Percentiles rank a stretch among this genome's conserved stretches.
phyloP scores from a whole-genome alignment of 768 basidiomycete species.

The Pholiota microspora region DNA sequence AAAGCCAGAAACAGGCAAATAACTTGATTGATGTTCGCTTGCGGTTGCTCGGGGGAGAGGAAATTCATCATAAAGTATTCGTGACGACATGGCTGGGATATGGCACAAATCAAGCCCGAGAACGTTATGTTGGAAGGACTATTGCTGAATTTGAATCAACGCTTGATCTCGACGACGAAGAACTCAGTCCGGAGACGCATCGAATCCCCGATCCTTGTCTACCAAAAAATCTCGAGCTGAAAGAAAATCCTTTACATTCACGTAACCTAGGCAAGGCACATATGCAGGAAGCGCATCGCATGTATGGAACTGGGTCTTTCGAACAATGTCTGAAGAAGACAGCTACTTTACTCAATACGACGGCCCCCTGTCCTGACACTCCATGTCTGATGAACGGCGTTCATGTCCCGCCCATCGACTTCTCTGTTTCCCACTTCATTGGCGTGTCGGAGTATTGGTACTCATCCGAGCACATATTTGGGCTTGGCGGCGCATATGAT shows the following conservation, averaged over 20 bases:
- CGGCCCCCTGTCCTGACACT: slow-evolving; percentile 73
- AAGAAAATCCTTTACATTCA: slow-evolving; percentile 51
- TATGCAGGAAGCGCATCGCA: slow-evolving; percentile 50
- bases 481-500: slow-evolving; percentile 92
- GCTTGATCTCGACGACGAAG: slow-evolving; percentile 21
- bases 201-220: slow-evolving; percentile 86
- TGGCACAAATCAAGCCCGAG: slow-evolving; percentile 95
- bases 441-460: slow-evolving; percentile 99
- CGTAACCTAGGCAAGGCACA: slow-evolving; percentile 38
- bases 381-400: slow-evolving; percentile 96
- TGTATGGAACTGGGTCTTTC: slow-evolving; percentile 90
- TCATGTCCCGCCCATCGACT: slow-evolving; percentile 92
- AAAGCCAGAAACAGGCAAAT: slow-evolving; percentile 50
- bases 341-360: slow-evolving; percentile 79
- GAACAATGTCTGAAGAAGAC: slow-evolving; percentile 75
- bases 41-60: slow-evolving; percentile 78
- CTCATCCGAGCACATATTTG: slow-evolving; percentile 95
- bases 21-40: slow-evolving; percentile 80
- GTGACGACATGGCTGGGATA: slow-evolving; percentile 99
- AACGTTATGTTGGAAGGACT: slow-evolving; percentile 79
- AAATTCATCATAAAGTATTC: slow-evolving; percentile 90
- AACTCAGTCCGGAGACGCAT: slow-evolving; percentile 27
- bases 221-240: slow-evolving; percentile 67
- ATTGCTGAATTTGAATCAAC: slow-evolving; percentile 55
- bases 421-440: slow-evolving; percentile 90